phyloP scores from a whole-genome alignment of 371 early-diverging fungal genomes.

The Rhizopus arrhizus region DNA sequence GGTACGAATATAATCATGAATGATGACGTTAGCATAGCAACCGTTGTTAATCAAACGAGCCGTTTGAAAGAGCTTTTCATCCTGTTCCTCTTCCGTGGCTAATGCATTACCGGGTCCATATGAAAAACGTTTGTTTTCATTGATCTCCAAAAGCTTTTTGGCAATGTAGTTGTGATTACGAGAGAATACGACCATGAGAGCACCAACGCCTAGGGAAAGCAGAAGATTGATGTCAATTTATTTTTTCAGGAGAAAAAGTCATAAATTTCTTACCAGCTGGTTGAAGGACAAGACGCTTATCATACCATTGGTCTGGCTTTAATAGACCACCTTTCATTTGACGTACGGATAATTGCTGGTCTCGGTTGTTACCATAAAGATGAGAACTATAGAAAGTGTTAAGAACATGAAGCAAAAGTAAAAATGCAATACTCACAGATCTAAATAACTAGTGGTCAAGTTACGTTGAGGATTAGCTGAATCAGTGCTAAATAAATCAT shows the following conservation, averaged over 20 bases:
- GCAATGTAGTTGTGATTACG: conserved; percentile 63
- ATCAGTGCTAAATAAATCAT: conserved; percentile 57
- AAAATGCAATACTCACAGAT: conserved; percentile 32
- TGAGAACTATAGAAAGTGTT: conserved; percentile 24
- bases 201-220: conserved; percentile 34
- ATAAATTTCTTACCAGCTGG: conserved; percentile 38
- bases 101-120: conserved; percentile 32
- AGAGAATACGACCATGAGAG: conserved; percentile 51
- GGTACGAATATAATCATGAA: conserved; percentile 53
- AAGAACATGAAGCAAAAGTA: neutral
- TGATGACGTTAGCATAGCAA: conserved; percentile 47
- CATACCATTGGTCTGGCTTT: conserved; percentile 57
- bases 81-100: conserved; percentile 37
- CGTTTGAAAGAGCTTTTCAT: conserved; percentile 56
- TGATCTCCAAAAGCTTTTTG: conserved; percentile 42
- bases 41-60: conserved; percentile 56
- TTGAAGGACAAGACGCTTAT: conserved; percentile 49
- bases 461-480: conserved; percentile 43
- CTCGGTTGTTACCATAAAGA: conserved; percentile 49
- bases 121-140: conserved; percentile 46
- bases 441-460: conserved; percentile 51
- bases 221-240: neutral
- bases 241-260: neutral
- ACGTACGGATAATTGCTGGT: conserved; percentile 45
- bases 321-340: conserved; percentile 44